Evolutionary conservation across 768 basidiomycete species (phyloP), one percentile per base, ranked within the genome.

Genomic region (Rhodotorula paludigena): DNA sequence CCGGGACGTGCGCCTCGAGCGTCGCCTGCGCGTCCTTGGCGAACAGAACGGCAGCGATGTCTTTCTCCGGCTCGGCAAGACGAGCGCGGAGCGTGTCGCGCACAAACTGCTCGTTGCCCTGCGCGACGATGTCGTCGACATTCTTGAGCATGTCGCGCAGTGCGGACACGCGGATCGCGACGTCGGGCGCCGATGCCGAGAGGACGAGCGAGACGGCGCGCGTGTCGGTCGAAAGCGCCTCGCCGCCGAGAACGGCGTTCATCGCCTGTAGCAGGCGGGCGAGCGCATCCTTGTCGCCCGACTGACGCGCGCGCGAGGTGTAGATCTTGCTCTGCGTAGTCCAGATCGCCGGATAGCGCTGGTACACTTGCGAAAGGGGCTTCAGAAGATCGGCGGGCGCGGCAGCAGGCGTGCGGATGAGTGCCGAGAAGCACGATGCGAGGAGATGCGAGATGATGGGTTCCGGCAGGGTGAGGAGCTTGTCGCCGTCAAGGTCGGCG

Each of bases 41-140:
- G 77, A 92, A 93, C 15, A 96, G 80, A 0, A 82, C 83, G 52
- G 86, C 81, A 20, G 92, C 77, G 35, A 96, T 87, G 4, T 78
- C 74, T 3, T 79, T 66, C 36, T 85, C 82, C 12, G 82, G 81
- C 72, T 94, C 92, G 57, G 85, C 82, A 7, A 90, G 78, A 3
- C 89, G 85, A 21, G 86, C 83, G 38, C 87, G 76, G 9, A 97
- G 79, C 0, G 87, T 86, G 4, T 84, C 82, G n/a, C 81, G 81
- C 28, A 87, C 78, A 5, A 86, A 76, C 12, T 64, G 54, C 36
- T 30, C 44, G 63, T 66, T 71, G 16, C 67, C 67, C 36, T 55
- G 56, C 28, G n/a, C 65, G 53, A 45, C 63, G 47, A 70, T 63
- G 28, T 55, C 39, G 7, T 60, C 59, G 30, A 57, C 64, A 38